Base-by-base conservation (phyloP, 352 stramenopile species). In the Detonula confervacea region DNA sequence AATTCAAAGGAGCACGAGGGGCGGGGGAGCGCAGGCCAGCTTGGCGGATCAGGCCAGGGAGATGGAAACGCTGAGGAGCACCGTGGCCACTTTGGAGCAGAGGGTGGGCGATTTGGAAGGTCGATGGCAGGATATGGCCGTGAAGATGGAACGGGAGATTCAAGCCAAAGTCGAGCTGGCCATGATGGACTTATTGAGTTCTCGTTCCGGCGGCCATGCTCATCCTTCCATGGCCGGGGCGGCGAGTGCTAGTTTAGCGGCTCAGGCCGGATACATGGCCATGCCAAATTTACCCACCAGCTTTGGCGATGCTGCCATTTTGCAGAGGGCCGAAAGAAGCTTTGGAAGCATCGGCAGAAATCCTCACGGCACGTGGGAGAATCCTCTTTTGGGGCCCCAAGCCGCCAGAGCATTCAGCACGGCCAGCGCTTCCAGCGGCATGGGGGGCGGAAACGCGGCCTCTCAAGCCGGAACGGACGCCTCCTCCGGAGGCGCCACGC, bases 1-100 rank as follows among this genome's bases (percentile, higher is more conserved):
- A 51, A 93, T 93, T 63, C 83, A 91, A 52, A 65, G 88, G 9
- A 90, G 82, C 22, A 93, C 88, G 12, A 69, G 84, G 8, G 83
- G 80, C 47, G 78, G 81, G 39, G 84, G 77, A 1, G 39, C 63
- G 9, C 47, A 67, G 39, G 68, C 55, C 0, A 67, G 76, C 7
- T 51, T 70, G 18, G 65, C 83, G 33, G 80, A 91, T 72, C 70
- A 83, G 37, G 37, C 54, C 18, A 62, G 74, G 16, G 84, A 93
- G 47, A 49, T 92, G 4, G 77, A 91, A 14, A 55, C 63, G 14
- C 63, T 93, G 4, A 81, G 77, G 16, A 66, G 80, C 8, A 81
- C 86, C 20, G 81, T 93, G 1, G n/a, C 42, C 9, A 67, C 37
- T 5, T 56, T 93, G n/a, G 84, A 93, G 61, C 44, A 73, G 29